A percentile compares a stretch with the other conserved stretches of the same genome.
Evolutionary conservation across 2,329 filamentous ascomycete species (phyloP).

Genomic region (Trichoderma hamatum): DNA sequence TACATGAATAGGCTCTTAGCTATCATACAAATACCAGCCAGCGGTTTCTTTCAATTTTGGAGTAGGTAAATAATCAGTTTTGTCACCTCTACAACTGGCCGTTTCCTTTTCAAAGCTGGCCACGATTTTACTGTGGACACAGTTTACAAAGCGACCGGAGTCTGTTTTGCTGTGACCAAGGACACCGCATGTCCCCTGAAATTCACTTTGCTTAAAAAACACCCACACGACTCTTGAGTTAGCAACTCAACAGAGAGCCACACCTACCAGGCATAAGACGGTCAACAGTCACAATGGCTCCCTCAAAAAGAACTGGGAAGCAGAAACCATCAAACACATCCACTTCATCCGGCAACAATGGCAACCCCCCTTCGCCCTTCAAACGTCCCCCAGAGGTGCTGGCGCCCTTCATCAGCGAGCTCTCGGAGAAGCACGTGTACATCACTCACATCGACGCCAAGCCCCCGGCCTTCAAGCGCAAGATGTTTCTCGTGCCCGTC

Average conservation of each 20-base stretch:
- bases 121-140: slow-evolving; percentile 10
- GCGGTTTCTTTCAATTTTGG: background rate
- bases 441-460: slow-evolving; percentile 80
- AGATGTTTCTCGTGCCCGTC: slow-evolving; percentile 80
- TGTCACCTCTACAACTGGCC: background rate
- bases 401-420: slow-evolving; percentile 64
- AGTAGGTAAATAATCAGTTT: too few relatives aligned
- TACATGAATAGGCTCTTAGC: background rate
- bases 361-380: slow-evolving; percentile 66
- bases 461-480: slow-evolving; percentile 71
- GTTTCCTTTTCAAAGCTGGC: too few relatives aligned
- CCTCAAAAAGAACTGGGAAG: slow-evolving; percentile 42
- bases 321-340: slow-evolving; percentile 32
- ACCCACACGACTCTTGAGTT: background rate
- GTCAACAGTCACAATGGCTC: slow-evolving; percentile 35
- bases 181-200: slow-evolving; percentile 12
- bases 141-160: slow-evolving; percentile 13
- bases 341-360: slow-evolving; percentile 34
- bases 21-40: background rate
- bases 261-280: background rate
- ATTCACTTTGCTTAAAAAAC: slow-evolving; percentile 6
- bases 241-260: background rate
- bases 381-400: slow-evolving; percentile 65
- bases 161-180: slow-evolving; percentile 11
- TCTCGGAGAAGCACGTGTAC: slow-evolving; percentile 74